A percentile compares a stretch with the other conserved stretches of the same genome.
phyloP scores from a whole-genome alignment of 192 early-diverging fungal genomes.

The Entrophospora sp. region DNA sequence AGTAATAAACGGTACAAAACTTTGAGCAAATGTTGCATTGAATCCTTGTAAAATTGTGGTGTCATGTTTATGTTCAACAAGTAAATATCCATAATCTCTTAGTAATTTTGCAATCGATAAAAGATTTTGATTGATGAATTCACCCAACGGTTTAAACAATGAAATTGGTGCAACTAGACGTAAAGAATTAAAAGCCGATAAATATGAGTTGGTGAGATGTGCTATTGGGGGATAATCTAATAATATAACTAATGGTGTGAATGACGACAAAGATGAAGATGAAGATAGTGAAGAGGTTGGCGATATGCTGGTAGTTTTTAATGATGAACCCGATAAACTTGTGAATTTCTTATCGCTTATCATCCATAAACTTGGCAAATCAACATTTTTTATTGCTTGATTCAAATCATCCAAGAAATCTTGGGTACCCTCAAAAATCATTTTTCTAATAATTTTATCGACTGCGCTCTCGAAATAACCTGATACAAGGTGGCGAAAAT shows the following conservation, averaged over 20 bases:
- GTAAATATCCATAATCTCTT: constrained; percentile 1
- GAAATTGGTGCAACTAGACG: constrained; percentile 46
- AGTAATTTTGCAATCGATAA: neutral
- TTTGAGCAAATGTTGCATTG: constrained; percentile 9
- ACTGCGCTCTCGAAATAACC: constrained; percentile 55
- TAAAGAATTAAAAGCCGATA: constrained; percentile 54
- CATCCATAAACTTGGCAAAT: constrained; percentile 40
- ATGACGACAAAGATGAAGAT: constrained; percentile 22
- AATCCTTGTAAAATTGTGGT: constrained; percentile 4
- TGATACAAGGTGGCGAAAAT: constrained; percentile 57
- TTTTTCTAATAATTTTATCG: constrained; percentile 38
- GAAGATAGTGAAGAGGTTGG: neutral
- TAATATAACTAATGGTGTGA: constrained; percentile 44
- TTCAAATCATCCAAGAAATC: constrained; percentile 37
- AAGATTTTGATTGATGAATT: neutral
- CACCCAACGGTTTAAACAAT: constrained; percentile 20
- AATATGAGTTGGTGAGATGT: constrained; percentile 54
- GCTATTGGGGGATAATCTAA: constrained; percentile 60
- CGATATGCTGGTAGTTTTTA: neutral
- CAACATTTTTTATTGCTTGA: constrained; percentile 26
- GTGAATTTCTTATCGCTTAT: constrained; percentile 24
- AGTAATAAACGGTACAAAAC: constrained; percentile 20
- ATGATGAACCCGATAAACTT: neutral
- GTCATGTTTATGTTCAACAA: constrained; percentile 5
- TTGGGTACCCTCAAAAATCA: constrained; percentile 39